Evolutionary conservation across 352 stramenopile genomes (phyloP).

Genomic region (Aphanomyces astaci): DNA sequence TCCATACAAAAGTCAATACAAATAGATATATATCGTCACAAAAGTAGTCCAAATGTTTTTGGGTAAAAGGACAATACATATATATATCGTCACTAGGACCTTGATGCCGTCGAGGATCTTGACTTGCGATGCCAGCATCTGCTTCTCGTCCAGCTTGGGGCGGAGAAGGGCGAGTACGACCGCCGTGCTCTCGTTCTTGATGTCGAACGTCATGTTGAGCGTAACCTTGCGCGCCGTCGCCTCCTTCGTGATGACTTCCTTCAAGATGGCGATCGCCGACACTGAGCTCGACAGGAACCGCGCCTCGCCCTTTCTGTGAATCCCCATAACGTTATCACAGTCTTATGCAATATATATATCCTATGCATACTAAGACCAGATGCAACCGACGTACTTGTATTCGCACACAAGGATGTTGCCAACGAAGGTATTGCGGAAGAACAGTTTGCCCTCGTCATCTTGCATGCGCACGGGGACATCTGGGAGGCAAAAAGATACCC

Average conservation of each 20-base stretch:
- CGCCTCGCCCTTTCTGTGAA: conserved; percentile 45
- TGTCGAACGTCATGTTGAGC: conserved; percentile 70
- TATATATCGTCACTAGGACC: not conserved
- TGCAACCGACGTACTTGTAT: conserved; percentile 30
- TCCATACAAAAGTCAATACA: too few species aligned
- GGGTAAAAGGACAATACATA: too few species aligned
- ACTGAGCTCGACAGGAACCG: conserved; percentile 69
- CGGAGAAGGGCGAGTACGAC: conserved; percentile 60
- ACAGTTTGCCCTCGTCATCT: conserved; percentile 57
- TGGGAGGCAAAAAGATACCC: conserved; percentile 67
- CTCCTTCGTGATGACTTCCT: conserved; percentile 80
- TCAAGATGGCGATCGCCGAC: conserved; percentile 77
- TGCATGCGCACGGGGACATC: conserved; percentile 67
- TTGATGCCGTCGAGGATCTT: conserved; percentile 81
- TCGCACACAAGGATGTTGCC: conserved; percentile 62
- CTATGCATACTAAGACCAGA: too few species aligned
- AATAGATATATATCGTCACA: too few species aligned
- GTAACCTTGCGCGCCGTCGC: conserved; percentile 68
- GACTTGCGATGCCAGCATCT: conserved; percentile 60
- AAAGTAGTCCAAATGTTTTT: too few species aligned
- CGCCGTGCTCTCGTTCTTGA: conserved; percentile 69
- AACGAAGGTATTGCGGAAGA: conserved; percentile 73
- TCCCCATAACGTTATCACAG: not conserved
- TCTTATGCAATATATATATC: too few species aligned
- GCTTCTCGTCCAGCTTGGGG: conserved; percentile 56